Base-by-base conservation (phyloP, 495 filamentous ascomycete genomes). In the Aspergillus heteromorphus region DNA sequence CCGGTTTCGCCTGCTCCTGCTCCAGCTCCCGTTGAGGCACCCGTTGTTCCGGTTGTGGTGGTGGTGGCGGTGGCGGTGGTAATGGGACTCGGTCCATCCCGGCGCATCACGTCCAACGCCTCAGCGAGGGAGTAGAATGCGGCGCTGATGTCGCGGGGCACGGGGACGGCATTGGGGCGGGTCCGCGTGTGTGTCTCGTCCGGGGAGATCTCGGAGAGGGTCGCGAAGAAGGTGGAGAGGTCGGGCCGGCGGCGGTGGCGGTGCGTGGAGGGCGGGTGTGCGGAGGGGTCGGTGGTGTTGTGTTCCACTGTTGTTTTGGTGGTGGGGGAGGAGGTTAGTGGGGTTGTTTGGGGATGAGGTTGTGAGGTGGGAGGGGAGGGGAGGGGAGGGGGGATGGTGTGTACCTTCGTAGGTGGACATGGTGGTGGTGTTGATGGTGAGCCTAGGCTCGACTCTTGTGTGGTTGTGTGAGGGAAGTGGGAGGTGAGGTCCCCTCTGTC, bases 151-250 rank as follows among this genome's bases (percentile, higher is more conserved):
- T 95, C 86, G 40, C 81, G 77, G 4, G 90, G 91, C 38, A 86
- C 85, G 1, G 91, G 85, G 2, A 82, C 73, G 2, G 86, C 81
- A 72, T 87, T 83, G 8, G 75, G 76, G 57, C 76, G 62, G 45
- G 76, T 7, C 16, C 40, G 43, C 21, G 43, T 67, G 52, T 66
- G 63, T 34, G 69, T 61, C 49, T 66, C 62, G 56, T 73, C 69
- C 13, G 77, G 72, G 55, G 88, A 82, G 53, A 81, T 77, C 60
- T 86, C 80, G 61, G 78, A 74, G 48, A 95, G 84, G 45, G 86
- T 84, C 40, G 85, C 75, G 75, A 87, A 91, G 82, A 97, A 97
- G 68, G 86, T 88, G 43, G 87, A 86, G 71, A 96, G 87, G 73
- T 95, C 89, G 34, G 90, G 83, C 43, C 88, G 88, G 47, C 84